Conservation (phyloP, 352 stramenopile genomes). For the Globisporangium splendens region DNA sequence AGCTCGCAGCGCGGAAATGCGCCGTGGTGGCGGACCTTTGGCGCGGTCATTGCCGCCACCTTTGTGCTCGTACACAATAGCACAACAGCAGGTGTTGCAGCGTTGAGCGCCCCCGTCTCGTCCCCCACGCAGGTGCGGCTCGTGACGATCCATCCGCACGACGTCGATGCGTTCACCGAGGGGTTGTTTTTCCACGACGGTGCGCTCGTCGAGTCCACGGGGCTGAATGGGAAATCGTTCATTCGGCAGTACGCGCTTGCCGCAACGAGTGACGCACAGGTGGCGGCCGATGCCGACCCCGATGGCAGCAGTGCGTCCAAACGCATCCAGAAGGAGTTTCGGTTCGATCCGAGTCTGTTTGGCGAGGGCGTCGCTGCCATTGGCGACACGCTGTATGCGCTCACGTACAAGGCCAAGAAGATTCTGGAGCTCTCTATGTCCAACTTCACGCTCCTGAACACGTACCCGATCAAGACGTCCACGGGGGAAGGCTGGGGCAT, state of each 20-base stretch:
- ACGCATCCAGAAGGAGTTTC: constrained; percentile 37
- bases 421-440: constrained; percentile 57
- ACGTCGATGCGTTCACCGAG: constrained; percentile 67
- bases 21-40: neutral
- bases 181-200: constrained; percentile 62
- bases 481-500: constrained; percentile 89
- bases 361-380: constrained; percentile 75
- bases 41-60: neutral
- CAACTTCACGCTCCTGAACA: constrained; percentile 48
- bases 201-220: constrained; percentile 72
- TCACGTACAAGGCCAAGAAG: constrained; percentile 77
- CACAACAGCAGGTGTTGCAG: neutral
- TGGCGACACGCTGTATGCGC: constrained; percentile 71
- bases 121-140: constrained; percentile 40
- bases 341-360: constrained; percentile 60
- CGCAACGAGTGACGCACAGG: neutral
- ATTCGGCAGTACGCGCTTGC: constrained; percentile 60
- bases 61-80: neutral
- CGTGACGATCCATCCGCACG: constrained; percentile 65
- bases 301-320: neutral
- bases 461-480: constrained; percentile 59
- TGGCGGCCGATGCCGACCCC: neutral
- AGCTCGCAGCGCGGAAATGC: neutral
- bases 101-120: neutral
- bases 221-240: constrained; percentile 57